These are phyloP conservation scores for Tolypocladium amazonense DNA, from an alignment of 2,329 filamentous ascomycete genomes.

Conservation along the genomic window DNA sequence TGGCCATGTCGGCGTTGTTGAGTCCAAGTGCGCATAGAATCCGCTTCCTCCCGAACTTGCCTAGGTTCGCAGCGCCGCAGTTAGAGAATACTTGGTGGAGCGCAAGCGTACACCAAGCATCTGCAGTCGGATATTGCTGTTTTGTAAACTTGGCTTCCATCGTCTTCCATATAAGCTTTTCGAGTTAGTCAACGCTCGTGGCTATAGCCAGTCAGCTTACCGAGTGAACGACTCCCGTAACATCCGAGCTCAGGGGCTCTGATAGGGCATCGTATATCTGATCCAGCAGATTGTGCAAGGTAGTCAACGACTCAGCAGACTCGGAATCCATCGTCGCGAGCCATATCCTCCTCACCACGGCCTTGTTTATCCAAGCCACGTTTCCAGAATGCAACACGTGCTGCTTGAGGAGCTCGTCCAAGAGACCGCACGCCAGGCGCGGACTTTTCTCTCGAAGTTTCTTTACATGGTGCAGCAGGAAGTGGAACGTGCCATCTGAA, in stretches of 20 bases:
- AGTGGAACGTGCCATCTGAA: slow-evolving; percentile 52
- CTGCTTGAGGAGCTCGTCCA: slow-evolving; percentile 55
- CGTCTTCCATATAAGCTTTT: slow-evolving; percentile 70
- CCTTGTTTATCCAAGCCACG: slow-evolving; percentile 55
- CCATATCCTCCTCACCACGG: slow-evolving; percentile 57
- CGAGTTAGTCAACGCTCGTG: slow-evolving; percentile 4
- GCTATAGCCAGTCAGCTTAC: slow-evolving; percentile 26
- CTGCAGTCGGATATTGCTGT: slow-evolving; percentile 41
- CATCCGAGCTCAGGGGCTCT: slow-evolving; percentile 42
- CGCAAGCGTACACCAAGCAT: slow-evolving; percentile 62
- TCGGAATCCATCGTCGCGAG: slow-evolving; percentile 41
- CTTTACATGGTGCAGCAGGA: slow-evolving; percentile 57
- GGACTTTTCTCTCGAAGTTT: slow-evolving; percentile 48
- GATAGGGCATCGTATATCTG: slow-evolving; percentile 32
- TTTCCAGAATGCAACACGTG: slow-evolving; percentile 40
- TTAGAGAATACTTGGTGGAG: slow-evolving; percentile 56
- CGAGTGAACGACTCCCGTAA: slow-evolving; percentile 57
- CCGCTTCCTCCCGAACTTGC: slow-evolving; percentile 61
- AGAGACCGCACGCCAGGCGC: slow-evolving; percentile 32
- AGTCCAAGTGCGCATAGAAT: slow-evolving; percentile 57
- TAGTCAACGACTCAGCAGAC: slow-evolving; percentile 12
- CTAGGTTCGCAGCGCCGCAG: slow-evolving; percentile 53
- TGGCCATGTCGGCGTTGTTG: slow-evolving; percentile 13
- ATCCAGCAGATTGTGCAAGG: slow-evolving; percentile 13
- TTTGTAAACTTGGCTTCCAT: slow-evolving; percentile 49